Conservation (phyloP, 2,329 filamentous ascomycete species). For the Pseudogymnoascus sp. region DNA sequence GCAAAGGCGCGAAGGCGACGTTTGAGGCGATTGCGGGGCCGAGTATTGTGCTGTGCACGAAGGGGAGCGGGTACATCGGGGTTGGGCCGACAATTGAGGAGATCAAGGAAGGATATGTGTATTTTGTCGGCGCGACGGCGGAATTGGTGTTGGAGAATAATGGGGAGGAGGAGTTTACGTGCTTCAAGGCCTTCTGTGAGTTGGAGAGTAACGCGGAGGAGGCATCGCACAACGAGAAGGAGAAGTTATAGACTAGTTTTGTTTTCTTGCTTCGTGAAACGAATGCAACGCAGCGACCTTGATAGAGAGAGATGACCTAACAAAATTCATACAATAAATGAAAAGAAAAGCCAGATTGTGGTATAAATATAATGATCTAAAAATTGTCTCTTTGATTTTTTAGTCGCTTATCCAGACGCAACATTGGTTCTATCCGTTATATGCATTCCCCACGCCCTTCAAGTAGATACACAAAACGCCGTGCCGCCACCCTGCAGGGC, state of each 20-base stretch:
- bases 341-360: neutral
- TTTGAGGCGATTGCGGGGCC: slow-evolving; percentile 85
- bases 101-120: slow-evolving; percentile 66
- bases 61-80: slow-evolving; percentile 73
- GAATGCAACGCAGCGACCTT: neutral
- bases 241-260: slow-evolving; percentile 17
- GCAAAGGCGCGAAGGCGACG: slow-evolving; percentile 68
- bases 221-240: slow-evolving; percentile 17
- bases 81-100: slow-evolving; percentile 77
- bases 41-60: slow-evolving; percentile 87
- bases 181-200: slow-evolving; percentile 93
- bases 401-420: slow-evolving; percentile 7
- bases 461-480: neutral
- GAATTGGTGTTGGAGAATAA: slow-evolving; percentile 71
- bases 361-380: slow-evolving; percentile 9
- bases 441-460: neutral
- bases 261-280: neutral
- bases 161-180: slow-evolving; percentile 66
- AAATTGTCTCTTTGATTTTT: neutral
- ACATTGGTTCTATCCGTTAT: neutral
- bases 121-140: slow-evolving; percentile 82
- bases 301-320: neutral
- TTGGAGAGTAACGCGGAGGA: slow-evolving; percentile 46
- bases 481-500: neutral
- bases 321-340: slow-evolving; percentile 3